These are phyloP conservation scores for Grosmannia huntii DNA, from an alignment of 2,329 filamentous ascomycete species.

Conservation along the genomic window DNA sequence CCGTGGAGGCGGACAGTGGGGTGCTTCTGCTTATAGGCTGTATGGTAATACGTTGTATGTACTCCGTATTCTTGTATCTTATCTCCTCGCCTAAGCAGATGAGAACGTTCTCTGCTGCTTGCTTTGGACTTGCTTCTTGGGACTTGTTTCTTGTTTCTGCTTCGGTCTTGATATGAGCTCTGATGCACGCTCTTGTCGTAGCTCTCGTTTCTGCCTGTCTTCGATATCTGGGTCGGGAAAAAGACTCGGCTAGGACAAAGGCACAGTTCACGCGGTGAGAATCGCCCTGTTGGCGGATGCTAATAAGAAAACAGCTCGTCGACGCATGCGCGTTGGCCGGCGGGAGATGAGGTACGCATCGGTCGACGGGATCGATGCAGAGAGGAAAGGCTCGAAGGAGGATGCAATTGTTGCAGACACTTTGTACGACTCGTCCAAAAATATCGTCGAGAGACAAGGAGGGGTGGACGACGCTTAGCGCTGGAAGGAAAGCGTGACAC, in stretches of 20 bases:
- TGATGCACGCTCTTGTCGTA: not conserved
- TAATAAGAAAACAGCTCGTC: not conserved
- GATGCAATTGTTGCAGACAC: not conserved
- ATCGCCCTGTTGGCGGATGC: not conserved
- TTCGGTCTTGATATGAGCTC: too few species aligned
- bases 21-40: not conserved
- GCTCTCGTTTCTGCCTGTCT: not conserved
- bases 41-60: not conserved
- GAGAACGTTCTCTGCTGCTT: not conserved
- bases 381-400: not conserved
- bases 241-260: not conserved
- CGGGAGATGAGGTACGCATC: not conserved
- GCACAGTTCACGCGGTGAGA: not conserved
- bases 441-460: not conserved
- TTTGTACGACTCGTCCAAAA: not conserved
- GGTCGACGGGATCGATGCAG: not conserved
- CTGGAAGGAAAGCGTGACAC: not conserved
- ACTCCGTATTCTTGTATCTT: too few species aligned
- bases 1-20: not conserved
- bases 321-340: constrained; percentile 2
- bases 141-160: too few species aligned
- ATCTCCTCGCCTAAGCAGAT: not conserved
- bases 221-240: not conserved
- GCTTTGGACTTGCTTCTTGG: not conserved
- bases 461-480: not conserved